Conservation (phyloP, 768 basidiomycete genomes). For the Tulasnella sp. region DNA sequence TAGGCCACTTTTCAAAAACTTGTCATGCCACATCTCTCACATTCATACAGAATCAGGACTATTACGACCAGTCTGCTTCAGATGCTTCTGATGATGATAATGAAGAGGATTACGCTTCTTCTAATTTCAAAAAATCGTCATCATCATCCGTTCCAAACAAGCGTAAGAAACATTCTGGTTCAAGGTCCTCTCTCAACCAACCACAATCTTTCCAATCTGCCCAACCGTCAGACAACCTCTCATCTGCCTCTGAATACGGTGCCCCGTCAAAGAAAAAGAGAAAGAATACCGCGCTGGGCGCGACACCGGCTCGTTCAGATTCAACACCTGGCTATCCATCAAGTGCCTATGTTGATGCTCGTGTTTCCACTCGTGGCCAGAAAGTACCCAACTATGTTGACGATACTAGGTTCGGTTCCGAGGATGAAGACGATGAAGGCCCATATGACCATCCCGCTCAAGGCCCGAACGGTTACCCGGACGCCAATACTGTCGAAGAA, state of each 20-base stretch:
- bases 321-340: slow-evolving; percentile 3
- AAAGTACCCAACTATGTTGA: slow-evolving; percentile 67
- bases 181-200: background rate
- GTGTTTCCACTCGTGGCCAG: slow-evolving; percentile 60
- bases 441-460: slow-evolving; percentile 27
- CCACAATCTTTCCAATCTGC: background rate
- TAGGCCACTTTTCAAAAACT: slow-evolving; percentile 2
- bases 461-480: background rate
- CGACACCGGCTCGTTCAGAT: slow-evolving; percentile 35
- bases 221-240: slow-evolving; percentile 44
- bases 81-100: slow-evolving; percentile 12
- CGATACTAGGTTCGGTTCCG: slow-evolving; percentile 59
- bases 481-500: slow-evolving; percentile 23
- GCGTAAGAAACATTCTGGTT: background rate
- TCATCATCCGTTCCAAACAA: background rate
- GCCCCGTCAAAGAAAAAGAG: slow-evolving; percentile 63
- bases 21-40: background rate
- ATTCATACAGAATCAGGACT: slow-evolving; percentile 12
- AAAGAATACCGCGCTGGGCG: slow-evolving; percentile 39
- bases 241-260: slow-evolving; percentile 48
- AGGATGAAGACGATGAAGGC: slow-evolving; percentile 43
- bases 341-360: slow-evolving; percentile 21
- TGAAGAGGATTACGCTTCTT: slow-evolving; percentile 16
- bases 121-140: slow-evolving; percentile 6
- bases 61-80: slow-evolving; percentile 11